Evolutionary conservation across 768 basidiomycete species (phyloP), one percentile per base, ranked within the genome.

Genomic region (Trametes sanguinea): DNA sequence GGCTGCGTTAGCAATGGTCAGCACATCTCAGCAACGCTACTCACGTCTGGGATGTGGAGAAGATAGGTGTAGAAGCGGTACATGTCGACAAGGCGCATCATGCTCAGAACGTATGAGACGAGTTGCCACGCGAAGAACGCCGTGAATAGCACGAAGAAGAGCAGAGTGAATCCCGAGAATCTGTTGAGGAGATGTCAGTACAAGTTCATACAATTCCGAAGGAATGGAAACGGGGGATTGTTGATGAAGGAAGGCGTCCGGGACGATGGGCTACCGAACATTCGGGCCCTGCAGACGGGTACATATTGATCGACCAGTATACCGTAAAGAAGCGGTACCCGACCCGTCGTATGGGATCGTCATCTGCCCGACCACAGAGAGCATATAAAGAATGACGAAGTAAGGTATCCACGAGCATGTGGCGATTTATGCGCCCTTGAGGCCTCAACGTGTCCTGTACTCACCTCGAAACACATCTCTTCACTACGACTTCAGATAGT

Each of bases 31-130:
- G 5, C 46, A 69, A 76, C 51, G 46, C 27, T 6, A 70, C 84
- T 76, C 71, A 97, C 97, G 69, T 99, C 97, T 27, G 96, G 97
- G 43, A 99, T 89, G 65, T 87, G 90, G 51, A 99, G 85, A 30
- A 99, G 81, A 75, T 98, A 80, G 0, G 94, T 96, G 77, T 94
- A 99, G 75, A 99, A 99, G 48, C 87, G 85, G 73, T 97, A 95
- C 91, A 98, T 95, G 69, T 95, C 91, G 61, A 92, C 81, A 51
- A 99, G 81, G n/a, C 89, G 84, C 62, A 85, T 77, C 51, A 95
- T 79, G 57, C 87, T 87, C 45, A 93, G 69, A 32, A 83, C 82
- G 72, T 94, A 99, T 11, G 86, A 79, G 67, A 87, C 80, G 45
- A 97, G 85, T 74, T 96, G 92, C 88, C 93, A 96, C 27, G 84